A percentile compares a stretch with the other conserved stretches of the same genome.
Evolutionary conservation across 1,284 basidiomycete genomes (phyloP).

Genomic region (Fistulinella cinereoalba): DNA sequence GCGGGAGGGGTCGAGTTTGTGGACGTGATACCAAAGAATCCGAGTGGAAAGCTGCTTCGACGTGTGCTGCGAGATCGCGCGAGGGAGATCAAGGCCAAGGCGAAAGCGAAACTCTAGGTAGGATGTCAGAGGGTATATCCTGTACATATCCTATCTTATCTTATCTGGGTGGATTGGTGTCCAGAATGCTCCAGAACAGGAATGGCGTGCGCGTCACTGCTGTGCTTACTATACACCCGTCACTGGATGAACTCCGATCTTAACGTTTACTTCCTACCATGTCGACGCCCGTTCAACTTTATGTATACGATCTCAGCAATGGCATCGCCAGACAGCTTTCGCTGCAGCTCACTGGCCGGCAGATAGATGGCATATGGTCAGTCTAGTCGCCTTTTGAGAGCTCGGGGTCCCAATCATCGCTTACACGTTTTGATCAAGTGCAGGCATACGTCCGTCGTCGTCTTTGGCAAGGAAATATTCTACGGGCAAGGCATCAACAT

Average conservation of each 20-base stretch:
- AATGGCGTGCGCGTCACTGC: background rate
- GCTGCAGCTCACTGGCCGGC: conserved; percentile 74
- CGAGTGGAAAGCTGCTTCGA: conserved; percentile 58
- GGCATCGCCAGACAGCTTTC: conserved; percentile 80
- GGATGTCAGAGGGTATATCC: too few species aligned
- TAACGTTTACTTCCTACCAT: conserved; percentile 8
- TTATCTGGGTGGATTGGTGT: background rate
- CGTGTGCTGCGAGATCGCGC: conserved; percentile 55
- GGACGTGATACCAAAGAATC: conserved; percentile 55
- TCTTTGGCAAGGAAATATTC: conserved; percentile 81
- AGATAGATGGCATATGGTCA: conserved; percentile 88
- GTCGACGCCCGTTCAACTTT: conserved; percentile 60
- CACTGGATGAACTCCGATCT: background rate
- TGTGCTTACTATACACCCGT: too few species aligned
- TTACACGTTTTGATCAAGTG: conserved; percentile 11
- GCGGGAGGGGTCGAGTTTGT: conserved; percentile 55
- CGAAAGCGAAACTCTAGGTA: conserved; percentile 20
- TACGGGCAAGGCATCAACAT: conserved; percentile 83
- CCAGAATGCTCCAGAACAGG: background rate
- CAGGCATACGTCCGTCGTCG: conserved; percentile 90
- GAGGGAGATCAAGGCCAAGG: conserved; percentile 28
- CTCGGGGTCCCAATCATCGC: conserved; percentile 6
- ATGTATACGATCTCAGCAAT: conserved; percentile 88
- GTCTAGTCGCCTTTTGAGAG: too few species aligned
- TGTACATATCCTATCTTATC: background rate